phyloP scores from a whole-genome alignment of 768 basidiomycete species.

The Phylloporus rhodoxanthus region DNA sequence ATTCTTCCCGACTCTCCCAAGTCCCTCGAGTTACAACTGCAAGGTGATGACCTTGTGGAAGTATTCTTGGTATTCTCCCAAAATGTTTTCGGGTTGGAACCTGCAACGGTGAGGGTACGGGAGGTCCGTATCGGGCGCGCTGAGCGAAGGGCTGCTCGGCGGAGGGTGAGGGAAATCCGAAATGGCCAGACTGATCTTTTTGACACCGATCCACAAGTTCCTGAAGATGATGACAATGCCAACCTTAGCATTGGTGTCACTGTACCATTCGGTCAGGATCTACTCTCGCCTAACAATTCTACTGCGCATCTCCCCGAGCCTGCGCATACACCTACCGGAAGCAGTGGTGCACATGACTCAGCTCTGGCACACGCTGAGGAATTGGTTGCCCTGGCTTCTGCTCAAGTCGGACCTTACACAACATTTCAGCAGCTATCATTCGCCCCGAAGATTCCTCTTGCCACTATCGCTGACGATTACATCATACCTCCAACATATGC shows the following conservation, averaged over 20 bases:
- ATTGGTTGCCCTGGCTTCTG: conserved; percentile 56
- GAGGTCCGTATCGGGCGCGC: conserved; percentile 89
- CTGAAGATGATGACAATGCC: conserved; percentile 50
- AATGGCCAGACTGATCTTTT: conserved; percentile 40
- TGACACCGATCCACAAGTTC: conserved; percentile 40
- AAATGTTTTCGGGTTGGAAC: conserved; percentile 88
- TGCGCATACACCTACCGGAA: conserved; percentile 27
- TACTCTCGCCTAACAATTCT: conserved; percentile 27
- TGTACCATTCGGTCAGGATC: conserved; percentile 39
- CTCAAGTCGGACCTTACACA: conserved; percentile 78
- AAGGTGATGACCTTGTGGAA: conserved; percentile 90
- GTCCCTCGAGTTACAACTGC: conserved; percentile 79
- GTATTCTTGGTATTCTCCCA: conserved; percentile 88
- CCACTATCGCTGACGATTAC: conserved; percentile 84
- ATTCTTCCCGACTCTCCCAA: conserved; percentile 88
- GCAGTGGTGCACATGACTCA: conserved; percentile 25
- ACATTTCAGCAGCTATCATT: conserved; percentile 89
- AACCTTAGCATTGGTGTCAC: conserved; percentile 61
- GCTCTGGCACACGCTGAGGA: conserved; percentile 56
- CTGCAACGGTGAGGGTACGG: conserved; percentile 88
- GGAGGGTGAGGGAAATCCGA: conserved; percentile 67
- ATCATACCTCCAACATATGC: conserved; percentile 89
- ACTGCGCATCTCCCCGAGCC: conserved; percentile 22
- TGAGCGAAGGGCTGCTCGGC: conserved; percentile 77
- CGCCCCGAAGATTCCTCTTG: conserved; percentile 82